These are phyloP conservation scores for Gelatoporia subvermispora DNA, from an alignment of 768 basidiomycete genomes.

Conservation along the genomic window DNA sequence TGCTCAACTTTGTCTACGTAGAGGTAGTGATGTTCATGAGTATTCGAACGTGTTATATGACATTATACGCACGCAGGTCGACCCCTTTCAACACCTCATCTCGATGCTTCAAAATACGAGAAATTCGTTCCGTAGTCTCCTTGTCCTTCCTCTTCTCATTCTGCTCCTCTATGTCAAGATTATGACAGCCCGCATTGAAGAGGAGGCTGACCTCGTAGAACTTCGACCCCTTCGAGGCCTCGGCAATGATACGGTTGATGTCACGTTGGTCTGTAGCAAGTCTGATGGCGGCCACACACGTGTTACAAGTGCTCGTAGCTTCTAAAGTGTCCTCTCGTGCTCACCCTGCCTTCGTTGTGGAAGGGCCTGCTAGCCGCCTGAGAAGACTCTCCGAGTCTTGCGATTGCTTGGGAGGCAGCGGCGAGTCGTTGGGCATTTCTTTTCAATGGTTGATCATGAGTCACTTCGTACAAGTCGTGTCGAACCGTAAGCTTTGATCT, in stretches of 20 bases:
- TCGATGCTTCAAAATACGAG: slow-evolving; percentile 58
- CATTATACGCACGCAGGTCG: slow-evolving; percentile 44
- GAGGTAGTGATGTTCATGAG: background rate
- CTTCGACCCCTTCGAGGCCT: slow-evolving; percentile 89
- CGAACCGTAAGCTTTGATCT: too few relatives aligned
- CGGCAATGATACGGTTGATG: slow-evolving; percentile 84
- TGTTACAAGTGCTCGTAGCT: too few relatives aligned
- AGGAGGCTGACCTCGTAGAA: slow-evolving; percentile 71
- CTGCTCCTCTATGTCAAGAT: slow-evolving; percentile 28
- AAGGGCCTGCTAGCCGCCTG: slow-evolving; percentile 81
- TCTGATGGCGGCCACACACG: slow-evolving; percentile 20
- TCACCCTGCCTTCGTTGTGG: slow-evolving; percentile 85
- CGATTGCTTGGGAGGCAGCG: slow-evolving; percentile 34
- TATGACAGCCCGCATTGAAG: background rate
- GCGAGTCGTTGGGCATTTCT: background rate
- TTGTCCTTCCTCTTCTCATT: slow-evolving; percentile 91
- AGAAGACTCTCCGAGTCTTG: slow-evolving; percentile 69
- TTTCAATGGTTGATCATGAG: too few relatives aligned
- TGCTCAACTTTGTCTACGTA: slow-evolving; percentile 53
- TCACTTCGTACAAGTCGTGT: too few relatives aligned
- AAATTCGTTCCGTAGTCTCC: slow-evolving; percentile 74
- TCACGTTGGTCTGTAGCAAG: slow-evolving; percentile 76
- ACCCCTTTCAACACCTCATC: slow-evolving; percentile 53
- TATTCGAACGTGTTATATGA: background rate
- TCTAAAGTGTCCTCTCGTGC: slow-evolving; percentile 21